Evolutionary conservation across 495 filamentous ascomycete species (phyloP), one percentile per base, ranked within the genome.

Genomic region (Neurospora sp.): DNA sequence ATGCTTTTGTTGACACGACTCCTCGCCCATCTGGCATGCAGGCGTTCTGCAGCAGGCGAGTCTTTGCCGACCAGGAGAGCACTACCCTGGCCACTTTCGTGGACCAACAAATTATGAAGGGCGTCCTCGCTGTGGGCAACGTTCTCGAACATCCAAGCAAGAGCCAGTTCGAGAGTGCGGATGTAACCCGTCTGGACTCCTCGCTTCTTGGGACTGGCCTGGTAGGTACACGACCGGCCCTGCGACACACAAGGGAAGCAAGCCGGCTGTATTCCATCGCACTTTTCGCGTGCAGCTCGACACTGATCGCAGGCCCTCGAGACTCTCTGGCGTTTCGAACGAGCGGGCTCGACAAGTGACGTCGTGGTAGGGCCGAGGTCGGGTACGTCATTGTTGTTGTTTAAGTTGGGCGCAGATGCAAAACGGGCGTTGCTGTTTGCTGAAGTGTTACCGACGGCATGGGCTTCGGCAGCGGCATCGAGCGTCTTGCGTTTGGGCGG

Each of bases 301-400:
- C 90, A 92, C 71, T 89, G 90, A 72, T 91, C 89, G 80, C 90
- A 92, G 18, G 90, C 90, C 61, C 88, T 83, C 27, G 90, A 90
- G 3, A 92, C 90, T 78, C 90, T 86, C 78, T 90, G 88, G 38
- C 90, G 80, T 75, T 86, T 85, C 72, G 39, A 71, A 3, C 74
- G 73, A 27, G 71, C 76, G 3, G 74, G 69, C n/a, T 70, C 53
- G 27, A 65, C 53, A 37, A 18, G 53, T 40, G 75, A 8, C 70
- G 74, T 20, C 74, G 72, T 75, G 75, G 47, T 75, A 70, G 69
- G 69, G 73, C 68, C 73, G 74, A 12, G 71, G 73, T 14, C 75
- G 71, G n/a, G 70, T 65, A 40, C 75, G 73, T 71, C 74, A 61
- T 65, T 69, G 73, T 71, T 72, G 72, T 59, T 72, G 72, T 59